phyloP scores from a whole-genome alignment of 1,284 basidiomycete species.

The Somion occarium region DNA sequence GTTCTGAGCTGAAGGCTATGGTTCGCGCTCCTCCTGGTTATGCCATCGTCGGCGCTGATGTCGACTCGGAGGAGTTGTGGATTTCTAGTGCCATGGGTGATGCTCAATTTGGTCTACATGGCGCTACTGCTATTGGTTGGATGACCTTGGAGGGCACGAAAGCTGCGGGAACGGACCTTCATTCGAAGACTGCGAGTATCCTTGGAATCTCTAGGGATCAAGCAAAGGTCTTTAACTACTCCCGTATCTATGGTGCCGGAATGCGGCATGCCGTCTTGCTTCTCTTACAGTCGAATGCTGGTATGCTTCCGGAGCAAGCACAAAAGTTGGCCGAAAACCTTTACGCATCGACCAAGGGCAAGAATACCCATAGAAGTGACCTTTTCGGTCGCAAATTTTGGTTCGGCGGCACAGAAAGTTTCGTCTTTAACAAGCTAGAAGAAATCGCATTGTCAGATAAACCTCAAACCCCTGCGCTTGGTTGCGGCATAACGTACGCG shows the following conservation, averaged over 20 bases:
- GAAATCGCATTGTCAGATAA: slow-evolving; percentile 86
- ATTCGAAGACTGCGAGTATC: slow-evolving; percentile 95
- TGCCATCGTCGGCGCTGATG: slow-evolving; percentile 95
- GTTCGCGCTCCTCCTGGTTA: slow-evolving; percentile 92
- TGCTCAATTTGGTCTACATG: slow-evolving; percentile 96
- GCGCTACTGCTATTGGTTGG: slow-evolving; percentile 97
- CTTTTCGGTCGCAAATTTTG: slow-evolving; percentile 84
- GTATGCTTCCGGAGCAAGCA: slow-evolving; percentile 77
- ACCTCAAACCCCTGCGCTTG: slow-evolving; percentile 90
- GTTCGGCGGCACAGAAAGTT: slow-evolving; percentile 97
- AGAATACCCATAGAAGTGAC: slow-evolving; percentile 69
- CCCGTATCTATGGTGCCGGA: slow-evolving; percentile 96
- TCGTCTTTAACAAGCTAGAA: slow-evolving; percentile 99
- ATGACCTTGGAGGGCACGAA: slow-evolving; percentile 99
- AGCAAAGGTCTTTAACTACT: slow-evolving; percentile 99
- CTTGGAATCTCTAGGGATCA: slow-evolving; percentile 91
- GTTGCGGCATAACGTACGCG: slow-evolving; percentile 91
- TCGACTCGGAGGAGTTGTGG: slow-evolving; percentile 99
- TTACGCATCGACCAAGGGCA: slow-evolving; percentile 93
- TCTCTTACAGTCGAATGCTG: slow-evolving; percentile 82
- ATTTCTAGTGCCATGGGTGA: slow-evolving; percentile 99
- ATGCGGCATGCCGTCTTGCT: slow-evolving; percentile 92
- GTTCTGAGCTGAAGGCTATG: slow-evolving; percentile 98
- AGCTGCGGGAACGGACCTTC: slow-evolving; percentile 90
- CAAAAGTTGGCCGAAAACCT: slow-evolving; percentile 80